Conservation (phyloP, 345 rosid genomes). For the Eucalyptus victrix region DNA sequence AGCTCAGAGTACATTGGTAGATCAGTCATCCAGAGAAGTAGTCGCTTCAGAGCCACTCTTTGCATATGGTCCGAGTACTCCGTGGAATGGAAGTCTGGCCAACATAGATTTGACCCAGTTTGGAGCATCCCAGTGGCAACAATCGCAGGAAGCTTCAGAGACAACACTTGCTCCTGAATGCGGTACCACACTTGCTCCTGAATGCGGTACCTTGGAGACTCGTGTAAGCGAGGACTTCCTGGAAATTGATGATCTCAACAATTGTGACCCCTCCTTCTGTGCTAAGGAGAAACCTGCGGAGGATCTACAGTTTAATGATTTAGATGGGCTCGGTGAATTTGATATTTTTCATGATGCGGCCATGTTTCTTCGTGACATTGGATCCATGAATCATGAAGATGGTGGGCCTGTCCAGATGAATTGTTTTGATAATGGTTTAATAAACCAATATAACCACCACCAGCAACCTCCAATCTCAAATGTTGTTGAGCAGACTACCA, state of each 20-base stretch:
- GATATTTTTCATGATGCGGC: slow-evolving; percentile 37
- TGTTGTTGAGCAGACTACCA: slow-evolving; percentile 5
- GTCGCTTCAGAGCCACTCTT: slow-evolving; percentile 4
- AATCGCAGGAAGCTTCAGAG: slow-evolving; percentile 22
- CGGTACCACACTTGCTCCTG: background rate
- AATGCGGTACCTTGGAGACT: background rate
- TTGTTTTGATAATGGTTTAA: background rate
- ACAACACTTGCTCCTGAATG: slow-evolving; percentile 10
- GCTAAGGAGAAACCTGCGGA: slow-evolving; percentile 4
- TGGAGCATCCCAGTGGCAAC: slow-evolving; percentile 15
- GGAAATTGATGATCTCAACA: slow-evolving; percentile 66
- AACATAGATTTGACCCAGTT: slow-evolving; percentile 15
- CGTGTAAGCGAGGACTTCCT: slow-evolving; percentile 37
- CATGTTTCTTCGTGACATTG: slow-evolving; percentile 33
- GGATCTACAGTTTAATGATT: slow-evolving; percentile 8
- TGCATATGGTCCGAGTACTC: background rate
- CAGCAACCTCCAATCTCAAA: slow-evolving; percentile 6
- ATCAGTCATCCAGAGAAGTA: slow-evolving; percentile 11
- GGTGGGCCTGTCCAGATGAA: background rate
- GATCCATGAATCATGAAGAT: slow-evolving; percentile 13
- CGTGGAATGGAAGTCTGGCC: background rate
- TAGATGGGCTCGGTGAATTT: slow-evolving; percentile 30
- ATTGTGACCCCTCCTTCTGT: slow-evolving; percentile 14
- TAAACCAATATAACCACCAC: slow-evolving; percentile 13
- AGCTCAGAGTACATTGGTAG: slow-evolving; percentile 22